phyloP scores from a whole-genome alignment of 805 yeast genomes.

The Starmerella cellae region DNA sequence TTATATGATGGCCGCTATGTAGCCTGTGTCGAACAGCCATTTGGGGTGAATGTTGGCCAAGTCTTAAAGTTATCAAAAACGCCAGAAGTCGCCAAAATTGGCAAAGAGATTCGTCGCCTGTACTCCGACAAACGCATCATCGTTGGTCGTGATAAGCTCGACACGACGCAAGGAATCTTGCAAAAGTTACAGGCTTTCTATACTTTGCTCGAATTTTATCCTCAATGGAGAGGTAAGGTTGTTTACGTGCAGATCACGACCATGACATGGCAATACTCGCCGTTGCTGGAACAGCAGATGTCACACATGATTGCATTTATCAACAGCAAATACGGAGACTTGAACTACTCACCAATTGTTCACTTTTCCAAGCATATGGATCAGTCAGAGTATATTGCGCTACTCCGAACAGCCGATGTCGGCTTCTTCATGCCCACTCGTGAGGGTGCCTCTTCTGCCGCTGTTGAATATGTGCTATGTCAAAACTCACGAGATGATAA shows the following conservation, averaged over 20 bases:
- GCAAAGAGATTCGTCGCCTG: constrained; percentile 42
- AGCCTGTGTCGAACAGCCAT: constrained; percentile 63
- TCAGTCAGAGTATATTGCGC: constrained; percentile 77
- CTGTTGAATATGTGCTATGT: constrained; percentile 80
- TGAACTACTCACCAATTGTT: constrained; percentile 76
- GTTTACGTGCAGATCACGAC: constrained; percentile 85
- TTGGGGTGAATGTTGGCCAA: constrained; percentile 70
- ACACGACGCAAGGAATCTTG: constrained; percentile 80
- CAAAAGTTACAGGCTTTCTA: constrained; percentile 89
- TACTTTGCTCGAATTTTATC: constrained; percentile 74
- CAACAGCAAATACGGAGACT: constrained; percentile 70
- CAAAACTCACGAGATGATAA: constrained; percentile 30
- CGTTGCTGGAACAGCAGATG: constrained; percentile 65
- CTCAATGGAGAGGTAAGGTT: constrained; percentile 80
- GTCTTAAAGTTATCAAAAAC: constrained; percentile 52
- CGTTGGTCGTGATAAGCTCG: constrained; percentile 88
- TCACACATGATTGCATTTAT: constrained; percentile 69
- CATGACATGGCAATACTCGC: constrained; percentile 49
- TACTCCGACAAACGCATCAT: constrained; percentile 48
- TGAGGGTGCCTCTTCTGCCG: constrained; percentile 94
- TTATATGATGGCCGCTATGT: constrained; percentile 67
- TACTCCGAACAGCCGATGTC: constrained; percentile 78
- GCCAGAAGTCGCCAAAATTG: constrained; percentile 35
- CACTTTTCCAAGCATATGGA: constrained; percentile 85
- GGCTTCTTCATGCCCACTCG: constrained; percentile 81